Evolutionary conservation across 768 basidiomycete genomes (phyloP).

Genomic region (Mycena kentingensis): DNA sequence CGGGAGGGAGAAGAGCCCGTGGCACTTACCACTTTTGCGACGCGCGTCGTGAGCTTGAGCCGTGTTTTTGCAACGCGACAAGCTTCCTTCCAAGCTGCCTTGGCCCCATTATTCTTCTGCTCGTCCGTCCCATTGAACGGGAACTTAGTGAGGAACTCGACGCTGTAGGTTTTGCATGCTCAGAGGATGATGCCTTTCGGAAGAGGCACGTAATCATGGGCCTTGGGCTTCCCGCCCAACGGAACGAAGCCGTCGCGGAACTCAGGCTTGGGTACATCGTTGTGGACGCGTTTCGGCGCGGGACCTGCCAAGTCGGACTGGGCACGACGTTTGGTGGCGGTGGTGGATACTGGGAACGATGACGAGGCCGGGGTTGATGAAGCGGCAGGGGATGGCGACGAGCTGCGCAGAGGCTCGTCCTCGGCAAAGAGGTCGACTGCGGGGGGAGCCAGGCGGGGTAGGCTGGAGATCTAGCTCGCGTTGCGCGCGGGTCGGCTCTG

Average conservation of each 20-base stretch:
- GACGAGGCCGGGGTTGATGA: background rate
- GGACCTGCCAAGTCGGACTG: background rate
- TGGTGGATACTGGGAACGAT: background rate
- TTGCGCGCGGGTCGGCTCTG: background rate
- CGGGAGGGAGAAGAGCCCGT: background rate
- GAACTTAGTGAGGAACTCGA: background rate
- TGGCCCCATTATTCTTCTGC: background rate
- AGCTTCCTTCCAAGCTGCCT: background rate
- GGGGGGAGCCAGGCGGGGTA: background rate
- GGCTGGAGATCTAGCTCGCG: background rate
- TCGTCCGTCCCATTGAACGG: background rate
- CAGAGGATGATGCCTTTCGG: background rate
- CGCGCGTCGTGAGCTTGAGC: background rate
- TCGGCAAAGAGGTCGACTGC: background rate
- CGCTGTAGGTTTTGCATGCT: background rate
- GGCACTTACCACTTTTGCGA: constrained; percentile 6
- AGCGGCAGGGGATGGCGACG: background rate
- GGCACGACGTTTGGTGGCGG: background rate
- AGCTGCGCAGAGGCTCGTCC: background rate
- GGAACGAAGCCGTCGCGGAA: background rate
- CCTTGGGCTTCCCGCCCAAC: constrained; percentile 1
- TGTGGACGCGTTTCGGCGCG: background rate
- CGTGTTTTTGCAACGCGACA: background rate
- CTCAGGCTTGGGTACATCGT: background rate
- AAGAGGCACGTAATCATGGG: background rate